These are phyloP conservation scores for Cercospora zeae-maydis DNA, from an alignment of 2,329 filamentous ascomycete species.

Conservation along the genomic window DNA sequence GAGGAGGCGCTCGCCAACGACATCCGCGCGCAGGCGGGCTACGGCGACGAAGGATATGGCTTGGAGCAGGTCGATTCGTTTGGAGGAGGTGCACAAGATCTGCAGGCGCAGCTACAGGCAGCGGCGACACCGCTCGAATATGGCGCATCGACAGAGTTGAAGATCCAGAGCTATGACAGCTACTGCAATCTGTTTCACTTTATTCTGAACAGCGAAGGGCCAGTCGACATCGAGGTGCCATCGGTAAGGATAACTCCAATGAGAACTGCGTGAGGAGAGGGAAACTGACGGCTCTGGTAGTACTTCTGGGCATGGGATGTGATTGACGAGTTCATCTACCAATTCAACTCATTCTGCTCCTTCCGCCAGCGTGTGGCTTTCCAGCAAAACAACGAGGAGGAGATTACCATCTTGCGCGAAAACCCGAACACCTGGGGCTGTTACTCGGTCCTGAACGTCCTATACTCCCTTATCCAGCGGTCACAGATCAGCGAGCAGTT, in stretches of 20 bases:
- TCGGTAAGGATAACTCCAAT: constrained; percentile 63
- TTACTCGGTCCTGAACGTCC: constrained; percentile 98
- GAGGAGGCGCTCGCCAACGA: constrained; percentile 94
- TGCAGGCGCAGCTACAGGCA: constrained; percentile 85
- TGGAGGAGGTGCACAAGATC: constrained; percentile 77
- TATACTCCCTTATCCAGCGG: constrained; percentile 97
- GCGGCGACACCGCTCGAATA: constrained; percentile 95
- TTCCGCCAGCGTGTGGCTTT: constrained; percentile 91
- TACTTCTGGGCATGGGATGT: constrained; percentile 99
- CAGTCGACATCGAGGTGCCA: constrained; percentile 92
- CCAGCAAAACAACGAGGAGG: constrained; percentile 71
- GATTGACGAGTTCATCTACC: constrained; percentile 99
- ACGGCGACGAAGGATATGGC: constrained; percentile 66
- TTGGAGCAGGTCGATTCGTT: constrained; percentile 63
- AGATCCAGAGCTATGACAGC: constrained; percentile 98
- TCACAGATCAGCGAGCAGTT: constrained; percentile 98
- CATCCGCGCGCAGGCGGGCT: constrained; percentile 94
- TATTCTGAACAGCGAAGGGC: constrained; percentile 98
- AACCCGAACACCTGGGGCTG: constrained; percentile 99
- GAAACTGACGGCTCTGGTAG: constrained; percentile 47
- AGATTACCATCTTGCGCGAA: constrained; percentile 84
- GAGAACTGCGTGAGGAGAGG: not conserved
- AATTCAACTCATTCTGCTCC: constrained; percentile 99
- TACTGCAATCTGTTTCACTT: constrained; percentile 99
- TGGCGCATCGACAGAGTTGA: constrained; percentile 89